phyloP scores from a whole-genome alignment of 176 grass and related monocot species.

The Avena atlantica region DNA sequence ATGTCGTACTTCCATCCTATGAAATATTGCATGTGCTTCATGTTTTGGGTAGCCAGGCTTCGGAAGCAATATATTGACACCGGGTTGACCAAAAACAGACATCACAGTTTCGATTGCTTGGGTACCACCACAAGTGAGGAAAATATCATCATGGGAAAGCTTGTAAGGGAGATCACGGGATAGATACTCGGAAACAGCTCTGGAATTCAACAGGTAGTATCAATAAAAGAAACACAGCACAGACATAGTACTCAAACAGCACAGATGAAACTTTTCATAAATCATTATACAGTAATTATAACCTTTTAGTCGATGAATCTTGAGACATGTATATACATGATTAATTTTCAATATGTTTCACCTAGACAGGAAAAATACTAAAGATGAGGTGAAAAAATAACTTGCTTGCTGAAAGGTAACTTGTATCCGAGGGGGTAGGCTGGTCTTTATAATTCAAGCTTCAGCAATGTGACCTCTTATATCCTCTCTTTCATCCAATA shows the following conservation, averaged over 20 bases:
- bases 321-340: background rate
- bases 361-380: background rate
- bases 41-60: slow-evolving; percentile 65
- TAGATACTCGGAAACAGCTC: slow-evolving; percentile 70
- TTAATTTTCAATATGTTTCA: slow-evolving; percentile 19
- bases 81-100: slow-evolving; percentile 54
- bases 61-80: slow-evolving; percentile 68
- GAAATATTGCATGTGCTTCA: slow-evolving; percentile 48
- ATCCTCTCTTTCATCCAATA: too few relatives aligned
- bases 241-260: background rate
- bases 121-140: slow-evolving; percentile 62
- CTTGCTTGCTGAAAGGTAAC: too few relatives aligned
- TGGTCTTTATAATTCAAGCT: too few relatives aligned
- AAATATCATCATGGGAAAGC: slow-evolving; percentile 60
- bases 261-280: background rate
- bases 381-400: background rate
- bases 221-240: slow-evolving; percentile 3
- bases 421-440: too few relatives aligned
- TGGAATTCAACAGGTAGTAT: slow-evolving; percentile 34
- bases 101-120: slow-evolving; percentile 72
- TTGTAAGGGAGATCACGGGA: slow-evolving; percentile 67
- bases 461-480: too few relatives aligned
- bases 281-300: slow-evolving; percentile 1
- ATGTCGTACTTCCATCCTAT: slow-evolving; percentile 54
- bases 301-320: background rate